Base-by-base conservation (phyloP, 2,329 filamentous ascomycete genomes). In the Samsoniella hepiali region DNA sequence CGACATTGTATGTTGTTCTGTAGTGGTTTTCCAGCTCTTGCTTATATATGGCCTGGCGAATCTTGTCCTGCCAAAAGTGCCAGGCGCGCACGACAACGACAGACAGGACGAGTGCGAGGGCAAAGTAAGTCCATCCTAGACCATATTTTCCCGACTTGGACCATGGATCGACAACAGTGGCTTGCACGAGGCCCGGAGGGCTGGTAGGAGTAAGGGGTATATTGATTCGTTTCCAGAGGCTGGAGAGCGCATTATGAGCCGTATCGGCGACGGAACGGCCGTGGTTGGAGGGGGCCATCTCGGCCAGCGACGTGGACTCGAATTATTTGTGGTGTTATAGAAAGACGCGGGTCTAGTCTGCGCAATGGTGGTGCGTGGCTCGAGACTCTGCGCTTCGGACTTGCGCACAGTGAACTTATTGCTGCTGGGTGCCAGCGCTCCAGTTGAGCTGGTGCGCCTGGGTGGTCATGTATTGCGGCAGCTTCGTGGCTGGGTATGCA, bases 1-100 rank as follows among this genome's bases (percentile, higher is more conserved):
- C 81, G 62, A 82, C 70, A 71, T 74, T 80, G 73, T 87, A 82
- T 54, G 84, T 67, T 58, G 80, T 74, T 64, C 74, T 84, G 73
- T 85, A 88, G 69, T 88, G 84, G 69, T 88, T 83, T 71, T 91
- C 83, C 69, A 91, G 82, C 73, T 91, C 87, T 72, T 95, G 88
- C 78, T 96, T 94, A 78, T 95, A 91, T 65, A 95, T 86, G 66
- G 92, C 93, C 68, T 93, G 91, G 68, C 93, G 87, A 68, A 96
- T 91, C 78, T 95, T 96, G 79, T 97, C 93, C 69, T 93, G 92
- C 89, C 92, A 97, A 69, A 90, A 88, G 75, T 97, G 90, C 82
- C 93, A 97, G 72, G 91, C 82, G 68, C 92, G 87, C 72, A 94
- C 81, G 11, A 89, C 71, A 11, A 90, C 78, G 5, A 93, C 87